phyloP scores from a whole-genome alignment of 306 rosid genomes.

The Cicer bijugum region DNA sequence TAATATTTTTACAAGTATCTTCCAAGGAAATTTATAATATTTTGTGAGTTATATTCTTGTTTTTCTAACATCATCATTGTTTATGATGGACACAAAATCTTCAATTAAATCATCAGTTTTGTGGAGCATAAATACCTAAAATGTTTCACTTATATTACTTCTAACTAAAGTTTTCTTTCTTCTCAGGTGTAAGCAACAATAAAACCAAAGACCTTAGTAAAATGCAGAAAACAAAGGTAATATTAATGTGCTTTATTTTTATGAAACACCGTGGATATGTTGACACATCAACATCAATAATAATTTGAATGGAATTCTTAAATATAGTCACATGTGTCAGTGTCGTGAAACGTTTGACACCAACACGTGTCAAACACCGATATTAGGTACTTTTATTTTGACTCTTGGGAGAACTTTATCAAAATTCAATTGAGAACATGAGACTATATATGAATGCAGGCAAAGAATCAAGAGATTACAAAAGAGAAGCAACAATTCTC shows the following conservation, averaged over 20 bases:
- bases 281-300: too few species aligned
- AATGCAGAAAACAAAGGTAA: conserved; percentile 54
- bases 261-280: too few species aligned
- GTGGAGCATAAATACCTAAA: neutral
- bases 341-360: too few species aligned
- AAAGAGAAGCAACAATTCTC: conserved; percentile 65
- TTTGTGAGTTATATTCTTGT: too few species aligned
- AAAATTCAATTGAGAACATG: conserved; percentile 22
- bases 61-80: neutral
- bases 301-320: too few species aligned
- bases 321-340: too few species aligned
- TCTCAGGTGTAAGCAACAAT: conserved; percentile 53
- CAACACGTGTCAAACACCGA: too few species aligned
- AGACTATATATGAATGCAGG: conserved; percentile 52
- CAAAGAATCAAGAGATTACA: conserved; percentile 47
- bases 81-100: neutral
- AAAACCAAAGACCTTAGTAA: conserved; percentile 44
- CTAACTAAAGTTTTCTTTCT: conserved; percentile 19
- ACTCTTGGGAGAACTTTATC: neutral
- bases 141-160: neutral
- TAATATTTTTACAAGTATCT: too few species aligned
- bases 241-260: conserved; percentile 28
- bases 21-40: too few species aligned
- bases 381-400: neutral
- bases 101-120: neutral